Evolutionary conservation across 1,139 yeast species (phyloP), one percentile per base, ranked within the genome.

Genomic region (Sugiyamaella japonica): DNA sequence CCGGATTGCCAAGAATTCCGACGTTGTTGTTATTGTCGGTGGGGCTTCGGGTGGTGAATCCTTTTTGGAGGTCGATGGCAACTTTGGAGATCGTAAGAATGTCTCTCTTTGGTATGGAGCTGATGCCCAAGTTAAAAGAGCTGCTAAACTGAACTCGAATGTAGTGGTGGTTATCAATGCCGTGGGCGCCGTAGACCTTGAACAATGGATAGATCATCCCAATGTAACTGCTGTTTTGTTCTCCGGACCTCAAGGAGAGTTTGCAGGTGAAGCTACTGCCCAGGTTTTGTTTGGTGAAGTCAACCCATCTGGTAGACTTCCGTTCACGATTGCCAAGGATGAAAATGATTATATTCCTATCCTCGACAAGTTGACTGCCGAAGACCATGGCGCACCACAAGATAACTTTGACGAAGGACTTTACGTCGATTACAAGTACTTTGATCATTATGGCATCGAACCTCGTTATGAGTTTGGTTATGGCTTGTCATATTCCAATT

Each of bases 381-480:
- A 56, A 10, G 61, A 57, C 31, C 51, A 60, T 40, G 66, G 66
- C 4, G 66, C 77, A 28, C 77, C 76, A 9, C 85, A 82, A 69
- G 75, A 73, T 54, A 54, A 61, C 41, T 62, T 69, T 50, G 80
- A 76, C 54, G 61, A 62, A 48, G 67, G 66, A 15, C 52, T 67
- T 44, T 61, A 59, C 52, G 68, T 82, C 54, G 87, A 81, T 65
- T 82, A 83, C 67, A 59, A 68, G 43, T 80, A 76, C 62, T 82
- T 81, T 66, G 86, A 82, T 62, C 78, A 81, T 64, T 75, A 78
- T 59, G 76, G 78, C 57, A 78, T 81, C 39, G 75, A 75, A 60
- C 85, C 86, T 20, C 70, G 86, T 47, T 84, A 70, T 66, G 85
- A 80, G 58, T 83, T 83, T 69, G 88, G 87, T 0, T 81, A 66